phyloP scores from a whole-genome alignment of 257 asterid species.

The Paulownia fortunei region DNA sequence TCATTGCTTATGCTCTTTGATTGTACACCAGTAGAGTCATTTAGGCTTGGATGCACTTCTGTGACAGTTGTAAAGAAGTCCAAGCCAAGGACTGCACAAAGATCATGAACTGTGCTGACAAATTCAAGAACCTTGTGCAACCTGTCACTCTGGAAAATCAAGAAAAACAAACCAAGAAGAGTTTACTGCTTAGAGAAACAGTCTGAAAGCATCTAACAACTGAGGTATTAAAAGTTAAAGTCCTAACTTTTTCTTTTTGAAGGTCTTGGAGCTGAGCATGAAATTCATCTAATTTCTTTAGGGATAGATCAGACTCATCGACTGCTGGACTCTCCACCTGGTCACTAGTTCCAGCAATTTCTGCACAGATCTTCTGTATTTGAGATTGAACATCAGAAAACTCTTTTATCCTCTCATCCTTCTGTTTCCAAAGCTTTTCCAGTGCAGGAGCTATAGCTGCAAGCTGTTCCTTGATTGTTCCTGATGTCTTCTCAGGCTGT shows the following conservation, averaged over 20 bases:
- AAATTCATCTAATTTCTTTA: constrained; percentile 78
- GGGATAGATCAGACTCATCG: constrained; percentile 84
- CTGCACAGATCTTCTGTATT: constrained; percentile 80
- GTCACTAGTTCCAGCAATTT: constrained; percentile 77
- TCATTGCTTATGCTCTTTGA: constrained; percentile 93
- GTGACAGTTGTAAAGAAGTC: constrained; percentile 82
- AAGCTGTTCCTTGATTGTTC: constrained; percentile 91
- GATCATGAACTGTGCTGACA: constrained; percentile 94
- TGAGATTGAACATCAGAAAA: constrained; percentile 91
- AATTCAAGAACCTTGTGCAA: constrained; percentile 91
- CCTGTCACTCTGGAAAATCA: constrained; percentile 83
- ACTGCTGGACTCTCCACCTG: constrained; percentile 66
- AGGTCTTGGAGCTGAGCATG: constrained; percentile 89
- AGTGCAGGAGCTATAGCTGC: constrained; percentile 71
- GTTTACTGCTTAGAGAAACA: constrained; percentile 1
- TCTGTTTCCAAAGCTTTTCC: constrained; percentile 83
- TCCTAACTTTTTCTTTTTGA: constrained; percentile 85
- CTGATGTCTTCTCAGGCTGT: constrained; percentile 81
- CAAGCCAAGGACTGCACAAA: constrained; percentile 93
- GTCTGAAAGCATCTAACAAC: constrained; percentile 10
- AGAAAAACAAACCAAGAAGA: constrained; percentile 26
- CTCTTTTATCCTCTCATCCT: constrained; percentile 84
- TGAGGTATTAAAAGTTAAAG: constrained; percentile 24
- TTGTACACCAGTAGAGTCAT: constrained; percentile 75
- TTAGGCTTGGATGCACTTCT: constrained; percentile 93